phyloP scores from a whole-genome alignment of 192 early-diverging fungal species.

The Linnemannia schmuckeri region DNA sequence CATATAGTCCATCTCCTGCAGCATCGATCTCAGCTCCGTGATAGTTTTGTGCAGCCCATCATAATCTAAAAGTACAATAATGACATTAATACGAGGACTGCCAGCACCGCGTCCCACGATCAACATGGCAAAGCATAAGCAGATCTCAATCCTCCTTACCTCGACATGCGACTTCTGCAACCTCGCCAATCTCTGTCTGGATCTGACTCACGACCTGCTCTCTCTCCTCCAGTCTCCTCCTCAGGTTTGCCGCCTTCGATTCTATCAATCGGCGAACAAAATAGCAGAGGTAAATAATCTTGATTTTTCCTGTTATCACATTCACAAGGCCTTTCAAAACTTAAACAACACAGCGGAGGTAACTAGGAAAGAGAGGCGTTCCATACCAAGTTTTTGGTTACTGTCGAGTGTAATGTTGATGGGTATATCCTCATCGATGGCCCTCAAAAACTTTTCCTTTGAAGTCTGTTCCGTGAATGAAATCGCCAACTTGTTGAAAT shows the following conservation, averaged over 20 bases:
- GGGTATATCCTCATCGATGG: constrained; percentile 29
- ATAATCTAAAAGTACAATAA: constrained; percentile 18
- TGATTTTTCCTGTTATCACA: no score
- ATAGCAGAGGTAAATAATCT: neutral
- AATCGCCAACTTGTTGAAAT: constrained; percentile 41
- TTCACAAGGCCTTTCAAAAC: neutral
- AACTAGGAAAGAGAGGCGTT: no score
- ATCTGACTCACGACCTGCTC: constrained; percentile 22
- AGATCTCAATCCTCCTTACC: constrained; percentile 10
- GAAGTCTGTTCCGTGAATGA: constrained; percentile 39
- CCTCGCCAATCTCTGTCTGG: constrained; percentile 17
- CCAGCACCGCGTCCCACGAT: neutral
- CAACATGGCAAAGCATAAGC: neutral
- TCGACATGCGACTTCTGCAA: constrained; percentile 26
- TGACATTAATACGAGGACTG: neutral
- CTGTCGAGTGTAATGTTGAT: constrained; percentile 30
- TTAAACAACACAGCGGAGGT: no score
- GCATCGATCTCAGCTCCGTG: constrained; percentile 21
- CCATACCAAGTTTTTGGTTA: constrained; percentile 34
- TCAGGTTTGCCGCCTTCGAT: constrained; percentile 6
- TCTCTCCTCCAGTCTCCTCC: constrained; percentile 15
- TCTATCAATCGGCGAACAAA: constrained; percentile 6
- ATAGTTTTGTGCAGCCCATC: constrained; percentile 27
- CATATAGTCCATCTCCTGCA: constrained; percentile 41
- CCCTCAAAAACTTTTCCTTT: constrained; percentile 40